Percentiles rank a stretch among this genome's conserved stretches.
phyloP scores from a whole-genome alignment of 2,329 filamentous ascomycete genomes.

The Diaporthe batatas region DNA sequence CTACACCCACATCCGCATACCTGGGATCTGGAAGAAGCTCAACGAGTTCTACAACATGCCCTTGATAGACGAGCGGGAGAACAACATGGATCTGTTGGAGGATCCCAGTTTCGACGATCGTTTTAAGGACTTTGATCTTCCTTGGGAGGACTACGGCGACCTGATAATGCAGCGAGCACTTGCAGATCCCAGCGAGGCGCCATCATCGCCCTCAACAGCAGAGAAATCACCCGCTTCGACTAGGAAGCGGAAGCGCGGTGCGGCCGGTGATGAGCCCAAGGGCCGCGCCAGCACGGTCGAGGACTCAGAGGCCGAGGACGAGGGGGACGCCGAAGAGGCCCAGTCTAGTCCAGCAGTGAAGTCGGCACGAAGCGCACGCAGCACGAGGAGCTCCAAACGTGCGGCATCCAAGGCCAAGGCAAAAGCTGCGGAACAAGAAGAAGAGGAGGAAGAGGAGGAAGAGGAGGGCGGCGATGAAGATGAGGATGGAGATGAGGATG shows the following conservation, averaged over 20 bases:
- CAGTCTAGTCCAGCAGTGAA: constrained; percentile 55
- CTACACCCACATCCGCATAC: constrained; percentile 85
- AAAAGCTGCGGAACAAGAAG: constrained; percentile 52
- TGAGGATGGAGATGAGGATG: constrained; percentile 53
- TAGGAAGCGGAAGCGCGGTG: constrained; percentile 63
- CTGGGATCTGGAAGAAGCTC: constrained; percentile 93
- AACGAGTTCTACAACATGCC: constrained; percentile 86
- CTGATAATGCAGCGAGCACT: constrained; percentile 60
- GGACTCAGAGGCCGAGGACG: constrained; percentile 61
- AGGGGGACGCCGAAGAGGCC: constrained; percentile 50
- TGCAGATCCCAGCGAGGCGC: constrained; percentile 61
- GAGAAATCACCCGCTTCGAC: constrained; percentile 53
- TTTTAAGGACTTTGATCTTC: constrained; percentile 77
- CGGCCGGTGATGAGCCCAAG: constrained; percentile 52
- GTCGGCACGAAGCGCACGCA: constrained; percentile 52
- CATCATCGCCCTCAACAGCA: constrained; percentile 59
- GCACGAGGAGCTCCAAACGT: constrained; percentile 60
- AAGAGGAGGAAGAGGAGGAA: constrained; percentile 50
- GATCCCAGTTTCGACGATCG: constrained; percentile 71
- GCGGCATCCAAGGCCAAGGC: constrained; percentile 56
- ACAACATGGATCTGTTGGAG: constrained; percentile 65
- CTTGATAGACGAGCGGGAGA: constrained; percentile 86
- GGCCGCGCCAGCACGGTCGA: constrained; percentile 64
- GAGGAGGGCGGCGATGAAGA: constrained; percentile 51
- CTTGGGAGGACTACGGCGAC: constrained; percentile 61